Evolutionary conservation across 495 filamentous ascomycete species (phyloP).

Genomic region (Aspergillus egyptiacus): DNA sequence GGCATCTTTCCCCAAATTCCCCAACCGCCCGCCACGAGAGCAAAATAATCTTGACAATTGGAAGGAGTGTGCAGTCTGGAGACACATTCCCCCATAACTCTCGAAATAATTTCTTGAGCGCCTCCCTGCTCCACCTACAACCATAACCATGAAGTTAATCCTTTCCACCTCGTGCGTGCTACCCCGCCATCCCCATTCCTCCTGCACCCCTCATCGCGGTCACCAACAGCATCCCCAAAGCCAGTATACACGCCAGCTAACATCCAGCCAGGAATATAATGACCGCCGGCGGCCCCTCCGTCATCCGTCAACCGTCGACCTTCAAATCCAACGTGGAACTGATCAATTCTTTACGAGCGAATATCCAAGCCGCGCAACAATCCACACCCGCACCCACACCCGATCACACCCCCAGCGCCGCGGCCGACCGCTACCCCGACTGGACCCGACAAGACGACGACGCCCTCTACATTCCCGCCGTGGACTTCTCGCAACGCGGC

Average conservation of each 20-base stretch:
- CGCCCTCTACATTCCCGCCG: conserved; percentile 67
- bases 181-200: conserved; percentile 5
- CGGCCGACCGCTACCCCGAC: conserved; percentile 24
- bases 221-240: neutral
- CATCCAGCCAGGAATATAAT: conserved; percentile 67
- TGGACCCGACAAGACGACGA: conserved; percentile 62
- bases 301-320: conserved; percentile 66
- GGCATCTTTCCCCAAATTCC: neutral
- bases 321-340: conserved; percentile 85
- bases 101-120: neutral
- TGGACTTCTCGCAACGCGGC: conserved; percentile 63
- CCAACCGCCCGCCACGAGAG: conserved; percentile 1
- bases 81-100: too few species aligned
- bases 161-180: conserved; percentile 75
- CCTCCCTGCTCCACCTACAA: neutral
- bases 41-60: too few species aligned
- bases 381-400: conserved; percentile 35
- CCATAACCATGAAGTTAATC: conserved; percentile 62
- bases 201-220: too few species aligned
- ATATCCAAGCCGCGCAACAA: conserved; percentile 67
- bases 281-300: conserved; percentile 62
- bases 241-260: too few species aligned
- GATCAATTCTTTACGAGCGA: conserved; percentile 74
- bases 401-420: conserved; percentile 22
- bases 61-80: too few species aligned